Evolutionary conservation across 352 stramenopile genomes (phyloP).

Genomic region (Thalassiosira exigua): DNA sequence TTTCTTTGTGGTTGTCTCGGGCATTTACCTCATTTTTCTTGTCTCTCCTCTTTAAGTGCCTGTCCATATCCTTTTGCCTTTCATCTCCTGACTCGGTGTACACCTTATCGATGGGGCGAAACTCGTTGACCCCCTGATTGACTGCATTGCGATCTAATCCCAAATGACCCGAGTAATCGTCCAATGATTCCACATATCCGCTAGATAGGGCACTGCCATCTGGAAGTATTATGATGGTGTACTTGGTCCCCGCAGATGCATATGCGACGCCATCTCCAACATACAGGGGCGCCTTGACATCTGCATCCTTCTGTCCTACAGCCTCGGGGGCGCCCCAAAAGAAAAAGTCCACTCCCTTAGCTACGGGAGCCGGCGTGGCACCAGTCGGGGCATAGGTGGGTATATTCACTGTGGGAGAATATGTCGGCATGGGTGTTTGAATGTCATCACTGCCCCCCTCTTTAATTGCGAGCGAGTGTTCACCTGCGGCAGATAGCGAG

Average conservation of each 20-base stretch:
- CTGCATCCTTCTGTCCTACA: constrained; percentile 36
- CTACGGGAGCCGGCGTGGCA: constrained; percentile 15
- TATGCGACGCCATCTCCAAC: constrained; percentile 26
- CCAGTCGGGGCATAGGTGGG: constrained; percentile 6
- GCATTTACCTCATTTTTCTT: too few relatives aligned
- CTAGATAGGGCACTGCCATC: constrained; percentile 28
- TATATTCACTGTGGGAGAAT: not conserved
- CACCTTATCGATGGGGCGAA: not conserved
- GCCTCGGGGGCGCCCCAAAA: constrained; percentile 55
- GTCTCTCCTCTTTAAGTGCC: too few relatives aligned
- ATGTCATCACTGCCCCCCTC: constrained; percentile 8
- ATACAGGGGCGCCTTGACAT: constrained; percentile 33
- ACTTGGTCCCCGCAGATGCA: constrained; percentile 33
- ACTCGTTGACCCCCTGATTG: not conserved
- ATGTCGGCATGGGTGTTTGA: constrained; percentile 2
- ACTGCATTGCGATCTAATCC: constrained; percentile 25
- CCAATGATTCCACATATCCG: constrained; percentile 29
- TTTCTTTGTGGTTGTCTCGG: too few relatives aligned
- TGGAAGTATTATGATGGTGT: constrained; percentile 40
- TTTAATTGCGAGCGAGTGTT: constrained; percentile 52
- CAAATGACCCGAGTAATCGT: constrained; percentile 50
- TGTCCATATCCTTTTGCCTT: too few relatives aligned
- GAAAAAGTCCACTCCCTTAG: constrained; percentile 27
- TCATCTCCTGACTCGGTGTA: not conserved
- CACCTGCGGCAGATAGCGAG: constrained; percentile 38